A percentile compares a stretch with the other conserved stretches of the same genome.
These are phyloP conservation scores for Candida xyloterini DNA, from an alignment of 805 yeast genomes.

Conservation along the genomic window DNA sequence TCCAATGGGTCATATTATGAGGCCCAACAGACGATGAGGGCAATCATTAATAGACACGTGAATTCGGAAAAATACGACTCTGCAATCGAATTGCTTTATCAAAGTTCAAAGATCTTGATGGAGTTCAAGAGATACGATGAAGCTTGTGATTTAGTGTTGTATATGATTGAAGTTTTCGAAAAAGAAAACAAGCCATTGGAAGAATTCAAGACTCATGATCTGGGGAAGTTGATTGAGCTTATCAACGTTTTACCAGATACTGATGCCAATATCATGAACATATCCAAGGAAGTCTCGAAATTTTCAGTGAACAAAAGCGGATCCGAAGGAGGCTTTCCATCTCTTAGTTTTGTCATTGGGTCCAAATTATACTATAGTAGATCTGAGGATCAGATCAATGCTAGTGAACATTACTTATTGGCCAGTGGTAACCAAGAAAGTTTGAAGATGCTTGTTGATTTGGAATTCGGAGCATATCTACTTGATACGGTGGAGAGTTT, in stretches of 20 bases:
- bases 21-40: conserved; percentile 92
- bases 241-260: conserved; percentile 41
- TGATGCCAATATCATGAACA: conserved; percentile 63
- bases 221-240: conserved; percentile 41
- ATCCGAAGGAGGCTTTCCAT: conserved; percentile 67
- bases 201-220: conserved; percentile 23
- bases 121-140: conserved; percentile 74
- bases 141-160: conserved; percentile 71
- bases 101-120: conserved; percentile 66
- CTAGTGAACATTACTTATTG: conserved; percentile 29
- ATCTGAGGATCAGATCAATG: conserved; percentile 22
- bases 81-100: conserved; percentile 71
- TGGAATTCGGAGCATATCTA: conserved; percentile 34
- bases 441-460: conserved; percentile 28
- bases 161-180: conserved; percentile 68
- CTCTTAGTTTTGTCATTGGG: conserved; percentile 73
- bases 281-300: conserved; percentile 60
- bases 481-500: conserved; percentile 32
- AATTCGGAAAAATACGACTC: conserved; percentile 62
- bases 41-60: conserved; percentile 82
- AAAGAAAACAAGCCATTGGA: conserved; percentile 38
- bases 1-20: conserved; percentile 80
- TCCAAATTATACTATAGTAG: conserved; percentile 47
- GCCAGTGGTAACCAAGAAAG: conserved; percentile 24
- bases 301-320: conserved; percentile 60